Percentiles rank a stretch among this genome's conserved stretches.
Conservation (phyloP, 352 stramenopile genomes). For the Pelagophyceae sp. region DNA sequence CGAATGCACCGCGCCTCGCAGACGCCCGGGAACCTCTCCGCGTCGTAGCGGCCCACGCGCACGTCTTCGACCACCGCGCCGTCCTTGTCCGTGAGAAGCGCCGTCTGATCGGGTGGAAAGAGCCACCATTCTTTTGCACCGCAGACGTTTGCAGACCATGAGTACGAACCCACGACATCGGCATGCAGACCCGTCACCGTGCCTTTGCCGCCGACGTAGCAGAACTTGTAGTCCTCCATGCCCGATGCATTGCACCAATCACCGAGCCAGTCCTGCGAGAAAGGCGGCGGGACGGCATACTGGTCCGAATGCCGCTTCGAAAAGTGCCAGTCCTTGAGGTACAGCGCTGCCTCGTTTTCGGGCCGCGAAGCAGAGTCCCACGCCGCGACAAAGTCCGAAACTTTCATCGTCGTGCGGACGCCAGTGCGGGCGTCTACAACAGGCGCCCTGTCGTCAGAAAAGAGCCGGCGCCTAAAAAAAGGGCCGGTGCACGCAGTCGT, state of each 20-base stretch:
- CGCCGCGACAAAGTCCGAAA: too few species aligned
- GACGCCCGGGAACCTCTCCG: not conserved
- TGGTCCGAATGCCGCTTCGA: not conserved
- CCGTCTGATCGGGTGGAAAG: conserved; percentile 56
- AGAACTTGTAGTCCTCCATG: conserved; percentile 86
- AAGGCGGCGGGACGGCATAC: conserved; percentile 51
- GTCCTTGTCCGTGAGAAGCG: conserved; percentile 16
- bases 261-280: conserved; percentile 80
- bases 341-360: not conserved
- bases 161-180: conserved; percentile 91
- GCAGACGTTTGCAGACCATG: conserved; percentile 90
- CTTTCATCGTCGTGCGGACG: too few species aligned
- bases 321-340: conserved; percentile 29
- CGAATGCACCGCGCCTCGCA: not conserved
- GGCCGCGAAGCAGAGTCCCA: too few species aligned
- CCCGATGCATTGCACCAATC: conserved; percentile 44
- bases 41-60: not conserved
- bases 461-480: too few species aligned
- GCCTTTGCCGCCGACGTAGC: conserved; percentile 81
- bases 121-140: conserved; percentile 87
- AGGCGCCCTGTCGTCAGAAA: too few species aligned
- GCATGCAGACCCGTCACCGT: conserved; percentile 84
- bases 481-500: too few species aligned
- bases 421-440: too few species aligned
- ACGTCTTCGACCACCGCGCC: not conserved